Conservation (phyloP, 2,329 filamentous ascomycete species). For the Diaporthe humulicola region DNA sequence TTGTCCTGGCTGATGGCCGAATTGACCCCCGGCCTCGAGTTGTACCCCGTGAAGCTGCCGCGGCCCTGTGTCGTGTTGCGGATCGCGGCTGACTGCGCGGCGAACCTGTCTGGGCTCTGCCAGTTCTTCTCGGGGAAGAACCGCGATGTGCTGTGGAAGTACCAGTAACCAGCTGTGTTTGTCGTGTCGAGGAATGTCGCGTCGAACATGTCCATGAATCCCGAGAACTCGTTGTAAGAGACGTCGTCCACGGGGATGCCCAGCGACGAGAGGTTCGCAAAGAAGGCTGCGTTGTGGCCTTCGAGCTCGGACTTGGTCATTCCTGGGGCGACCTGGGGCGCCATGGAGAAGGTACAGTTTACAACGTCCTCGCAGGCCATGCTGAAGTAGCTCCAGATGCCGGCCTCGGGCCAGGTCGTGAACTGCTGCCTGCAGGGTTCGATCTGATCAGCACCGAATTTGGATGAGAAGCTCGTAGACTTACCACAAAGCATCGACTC, state of each 20-base stretch:
- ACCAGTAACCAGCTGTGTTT: conserved; percentile 54
- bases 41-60: conserved; percentile 49
- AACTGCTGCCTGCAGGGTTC: neutral
- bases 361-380: neutral
- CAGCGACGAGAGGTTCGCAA: conserved; percentile 60
- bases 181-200: conserved; percentile 45
- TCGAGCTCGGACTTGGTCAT: conserved; percentile 27
- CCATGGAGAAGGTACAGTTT: conserved; percentile 35
- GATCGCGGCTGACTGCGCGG: conserved; percentile 47
- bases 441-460: neutral
- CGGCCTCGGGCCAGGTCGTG: conserved; percentile 36
- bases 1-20: conserved; percentile 50
- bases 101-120: conserved; percentile 44
- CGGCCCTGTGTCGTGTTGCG: conserved; percentile 46
- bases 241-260: conserved; percentile 47
- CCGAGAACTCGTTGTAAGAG: conserved; percentile 44
- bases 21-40: conserved; percentile 44
- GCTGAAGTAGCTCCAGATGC: conserved; percentile 20
- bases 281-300: conserved; percentile 41
- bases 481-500: conserved; percentile 40
- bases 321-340: conserved; percentile 35
- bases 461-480: neutral
- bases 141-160: conserved; percentile 46
- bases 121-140: conserved; percentile 53
- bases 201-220: conserved; percentile 47